Evolutionary conservation across 2,329 filamentous ascomycete genomes (phyloP).

Genomic region (Periconia macrospinosa): DNA sequence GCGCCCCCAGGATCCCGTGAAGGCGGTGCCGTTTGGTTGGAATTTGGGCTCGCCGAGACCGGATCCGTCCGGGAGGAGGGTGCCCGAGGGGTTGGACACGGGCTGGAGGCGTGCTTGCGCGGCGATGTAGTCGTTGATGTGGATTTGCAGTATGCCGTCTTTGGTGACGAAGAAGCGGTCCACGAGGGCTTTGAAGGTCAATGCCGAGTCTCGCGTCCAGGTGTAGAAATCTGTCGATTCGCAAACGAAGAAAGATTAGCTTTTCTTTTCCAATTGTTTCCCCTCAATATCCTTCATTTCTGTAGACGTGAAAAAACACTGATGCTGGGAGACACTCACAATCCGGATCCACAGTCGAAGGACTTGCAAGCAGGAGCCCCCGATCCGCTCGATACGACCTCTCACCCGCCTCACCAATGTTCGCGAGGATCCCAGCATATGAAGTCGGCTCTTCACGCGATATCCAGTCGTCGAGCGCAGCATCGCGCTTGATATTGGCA

Average conservation of each 20-base stretch:
- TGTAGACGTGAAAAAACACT: too few relatives aligned
- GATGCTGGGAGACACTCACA: conserved; percentile 41
- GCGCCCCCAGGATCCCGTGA: conserved; percentile 72
- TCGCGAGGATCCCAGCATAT: conserved; percentile 55
- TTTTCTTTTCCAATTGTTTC: conserved; percentile 9
- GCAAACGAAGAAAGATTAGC: not conserved
- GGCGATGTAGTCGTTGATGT: conserved; percentile 69
- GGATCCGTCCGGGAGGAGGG: conserved; percentile 49
- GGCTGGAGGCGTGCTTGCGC: conserved; percentile 68
- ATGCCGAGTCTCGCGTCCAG: conserved; percentile 75
- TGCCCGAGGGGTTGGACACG: conserved; percentile 70
- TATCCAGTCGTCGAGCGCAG: conserved; percentile 36
- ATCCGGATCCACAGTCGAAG: conserved; percentile 54
- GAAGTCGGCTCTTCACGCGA: conserved; percentile 50
- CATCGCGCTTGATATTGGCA: conserved; percentile 10
- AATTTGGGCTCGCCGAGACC: conserved; percentile 75
- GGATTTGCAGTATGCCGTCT: conserved; percentile 58
- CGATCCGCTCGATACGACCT: conserved; percentile 50
- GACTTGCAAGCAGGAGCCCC: conserved; percentile 58
- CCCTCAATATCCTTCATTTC: too few relatives aligned
- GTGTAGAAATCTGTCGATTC: conserved; percentile 68
- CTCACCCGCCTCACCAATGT: conserved; percentile 56
- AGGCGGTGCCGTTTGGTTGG: conserved; percentile 64
- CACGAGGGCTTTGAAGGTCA: conserved; percentile 69
- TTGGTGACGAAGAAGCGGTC: conserved; percentile 66